Evolutionary conservation across 2,329 filamentous ascomycete species (phyloP).

Genomic region (Orbilia oligospora): DNA sequence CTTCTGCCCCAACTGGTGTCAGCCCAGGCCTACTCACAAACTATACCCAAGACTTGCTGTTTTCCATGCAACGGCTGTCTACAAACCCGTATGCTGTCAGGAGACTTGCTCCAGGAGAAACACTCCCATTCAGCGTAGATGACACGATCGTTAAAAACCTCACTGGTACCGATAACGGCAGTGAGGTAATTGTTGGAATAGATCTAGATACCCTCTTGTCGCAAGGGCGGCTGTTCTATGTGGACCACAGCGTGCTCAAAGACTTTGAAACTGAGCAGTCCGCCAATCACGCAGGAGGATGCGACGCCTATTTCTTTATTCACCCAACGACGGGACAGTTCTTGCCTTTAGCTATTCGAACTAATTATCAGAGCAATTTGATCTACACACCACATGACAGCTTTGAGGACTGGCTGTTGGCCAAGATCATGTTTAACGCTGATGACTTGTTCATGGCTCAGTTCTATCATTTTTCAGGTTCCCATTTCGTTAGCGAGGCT

Average conservation of each 20-base stretch:
- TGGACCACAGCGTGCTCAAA: constrained; percentile 68
- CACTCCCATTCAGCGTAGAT: constrained; percentile 68
- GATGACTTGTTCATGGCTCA: constrained; percentile 70
- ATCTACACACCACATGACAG: constrained; percentile 70
- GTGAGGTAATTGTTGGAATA: constrained; percentile 66
- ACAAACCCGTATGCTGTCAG: constrained; percentile 67
- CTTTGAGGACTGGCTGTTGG: constrained; percentile 70
- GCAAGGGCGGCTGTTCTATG: constrained; percentile 68
- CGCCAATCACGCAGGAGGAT: constrained; percentile 67
- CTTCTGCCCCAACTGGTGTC: constrained; percentile 66
- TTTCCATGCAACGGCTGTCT: constrained; percentile 70
- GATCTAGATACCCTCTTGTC: constrained; percentile 66
- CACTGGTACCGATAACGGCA: constrained; percentile 62
- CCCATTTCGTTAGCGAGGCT: constrained; percentile 69
- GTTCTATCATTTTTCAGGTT: constrained; percentile 69
- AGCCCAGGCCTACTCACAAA: constrained; percentile 68
- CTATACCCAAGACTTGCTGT: constrained; percentile 69
- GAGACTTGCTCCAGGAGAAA: constrained; percentile 65
- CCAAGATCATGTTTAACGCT: constrained; percentile 66
- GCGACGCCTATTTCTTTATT: constrained; percentile 70
- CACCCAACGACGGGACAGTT: constrained; percentile 66
- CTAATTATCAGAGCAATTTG: constrained; percentile 68
- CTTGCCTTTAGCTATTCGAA: constrained; percentile 70
- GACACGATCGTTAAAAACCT: constrained; percentile 65
- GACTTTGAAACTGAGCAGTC: constrained; percentile 60